A percentile compares a stretch with the other conserved stretches of the same genome.
Conservation (phyloP, 1,284 basidiomycete species). For the Coniferiporia sulphurascens region DNA sequence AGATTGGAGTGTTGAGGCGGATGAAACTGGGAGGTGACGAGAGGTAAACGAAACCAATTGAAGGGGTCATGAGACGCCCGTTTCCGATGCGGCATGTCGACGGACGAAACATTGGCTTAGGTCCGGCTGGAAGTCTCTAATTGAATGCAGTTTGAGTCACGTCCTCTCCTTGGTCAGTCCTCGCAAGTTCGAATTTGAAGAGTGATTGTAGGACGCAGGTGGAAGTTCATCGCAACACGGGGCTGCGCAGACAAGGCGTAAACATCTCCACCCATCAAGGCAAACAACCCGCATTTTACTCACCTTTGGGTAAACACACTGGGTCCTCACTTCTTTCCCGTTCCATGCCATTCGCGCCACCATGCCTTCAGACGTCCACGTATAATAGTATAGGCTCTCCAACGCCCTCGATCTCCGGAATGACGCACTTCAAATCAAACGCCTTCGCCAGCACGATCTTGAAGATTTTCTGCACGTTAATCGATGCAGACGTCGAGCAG, state of each 20-base stretch:
- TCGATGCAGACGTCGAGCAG: constrained; percentile 95
- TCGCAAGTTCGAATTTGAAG: background rate
- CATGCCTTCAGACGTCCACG: constrained; percentile 66
- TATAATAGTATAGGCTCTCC: constrained; percentile 92
- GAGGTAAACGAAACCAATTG: background rate
- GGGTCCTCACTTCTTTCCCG: background rate
- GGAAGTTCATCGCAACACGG: background rate
- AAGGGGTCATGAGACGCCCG: background rate
- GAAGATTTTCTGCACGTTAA: constrained; percentile 99
- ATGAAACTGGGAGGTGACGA: background rate
- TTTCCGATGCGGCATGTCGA: background rate
- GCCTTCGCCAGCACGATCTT: constrained; percentile 92
- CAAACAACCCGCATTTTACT: background rate
- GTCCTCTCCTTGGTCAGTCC: background rate
- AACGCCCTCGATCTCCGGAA: constrained; percentile 92
- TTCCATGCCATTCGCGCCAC: constrained; percentile 1
- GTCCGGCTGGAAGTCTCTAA: background rate
- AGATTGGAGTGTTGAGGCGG: background rate
- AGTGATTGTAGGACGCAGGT: background rate
- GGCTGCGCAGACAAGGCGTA: background rate
- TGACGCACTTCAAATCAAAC: constrained; percentile 90
- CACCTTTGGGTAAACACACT: background rate
- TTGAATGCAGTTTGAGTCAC: background rate
- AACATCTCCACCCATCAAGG: background rate
- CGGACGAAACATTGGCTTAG: background rate